A percentile compares a stretch with the other conserved stretches of the same genome.
Evolutionary conservation across 352 stramenopile genomes (phyloP).

Genomic region (Aphanomyces astaci): DNA sequence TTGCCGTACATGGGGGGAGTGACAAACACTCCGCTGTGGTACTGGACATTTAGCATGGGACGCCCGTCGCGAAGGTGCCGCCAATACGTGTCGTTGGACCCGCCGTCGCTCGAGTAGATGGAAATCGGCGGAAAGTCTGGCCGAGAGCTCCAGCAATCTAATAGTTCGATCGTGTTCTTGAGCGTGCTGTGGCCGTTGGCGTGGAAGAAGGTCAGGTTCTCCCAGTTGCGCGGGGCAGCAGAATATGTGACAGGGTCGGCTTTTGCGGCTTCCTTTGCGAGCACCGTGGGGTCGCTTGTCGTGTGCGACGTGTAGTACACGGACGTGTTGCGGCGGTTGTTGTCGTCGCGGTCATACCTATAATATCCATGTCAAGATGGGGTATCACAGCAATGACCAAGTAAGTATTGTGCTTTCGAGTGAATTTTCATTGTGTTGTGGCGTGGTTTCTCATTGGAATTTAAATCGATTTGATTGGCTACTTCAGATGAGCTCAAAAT

Average conservation of each 20-base stretch:
- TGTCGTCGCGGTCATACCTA: conserved; percentile 38
- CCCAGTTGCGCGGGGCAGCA: conserved; percentile 36
- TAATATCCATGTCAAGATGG: too few species aligned
- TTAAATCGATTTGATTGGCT: too few species aligned
- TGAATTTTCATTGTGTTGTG: too few species aligned
- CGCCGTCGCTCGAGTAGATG: conserved; percentile 41
- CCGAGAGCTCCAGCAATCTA: conserved; percentile 49
- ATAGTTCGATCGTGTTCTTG: conserved; percentile 41
- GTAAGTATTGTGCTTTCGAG: too few species aligned
- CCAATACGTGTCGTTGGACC: conserved; percentile 34
- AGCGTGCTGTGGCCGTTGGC: conserved; percentile 43
- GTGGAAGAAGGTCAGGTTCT: conserved; percentile 40
- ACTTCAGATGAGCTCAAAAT: too few species aligned
- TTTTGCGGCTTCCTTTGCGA: conserved; percentile 23
- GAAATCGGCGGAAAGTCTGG: conserved; percentile 43
- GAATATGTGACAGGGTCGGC: neutral
- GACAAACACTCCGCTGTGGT: conserved; percentile 24
- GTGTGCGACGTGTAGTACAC: conserved; percentile 50
- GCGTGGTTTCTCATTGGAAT: too few species aligned
- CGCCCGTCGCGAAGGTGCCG: neutral
- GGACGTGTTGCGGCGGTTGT: conserved; percentile 32
- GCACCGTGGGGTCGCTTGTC: conserved; percentile 37
- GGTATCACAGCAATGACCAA: too few species aligned
- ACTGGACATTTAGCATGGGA: neutral
- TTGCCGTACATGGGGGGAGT: conserved; percentile 37